Evolutionary conservation across 2,329 filamentous ascomycete genomes (phyloP).

Genomic region (Alternaria incomplexa): DNA sequence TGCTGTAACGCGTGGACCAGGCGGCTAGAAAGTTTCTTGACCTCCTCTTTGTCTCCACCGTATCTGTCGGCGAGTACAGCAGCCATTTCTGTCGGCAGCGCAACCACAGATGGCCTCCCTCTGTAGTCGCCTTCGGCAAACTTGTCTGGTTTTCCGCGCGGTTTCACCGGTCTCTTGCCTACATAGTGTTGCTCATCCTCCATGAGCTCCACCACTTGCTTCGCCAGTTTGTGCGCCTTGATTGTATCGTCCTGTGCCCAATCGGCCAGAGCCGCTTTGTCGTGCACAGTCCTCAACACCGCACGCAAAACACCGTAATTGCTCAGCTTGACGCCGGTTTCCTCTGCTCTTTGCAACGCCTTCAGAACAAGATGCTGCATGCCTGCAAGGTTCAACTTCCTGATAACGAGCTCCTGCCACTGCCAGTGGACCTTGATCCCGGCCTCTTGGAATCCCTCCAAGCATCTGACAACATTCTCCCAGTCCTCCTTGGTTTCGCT

Average conservation of each 20-base stretch:
- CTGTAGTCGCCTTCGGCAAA: conserved; percentile 26
- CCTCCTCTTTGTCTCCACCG: conserved; percentile 47
- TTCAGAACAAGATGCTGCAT: conserved; percentile 39
- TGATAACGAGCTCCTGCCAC: conserved; percentile 27
- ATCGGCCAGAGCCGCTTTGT: conserved; percentile 37
- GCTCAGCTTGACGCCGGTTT: conserved; percentile 33
- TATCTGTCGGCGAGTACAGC: conserved; percentile 49
- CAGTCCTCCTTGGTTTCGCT: conserved; percentile 39
- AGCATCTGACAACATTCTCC: conserved; percentile 42
- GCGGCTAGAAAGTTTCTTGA: conserved; percentile 49
- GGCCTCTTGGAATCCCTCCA: conserved; percentile 41
- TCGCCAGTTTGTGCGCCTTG: conserved; percentile 48
- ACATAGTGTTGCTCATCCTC: conserved; percentile 50
- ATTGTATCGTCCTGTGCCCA: conserved; percentile 48
- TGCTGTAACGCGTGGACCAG: conserved; percentile 46
- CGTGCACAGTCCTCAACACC: conserved; percentile 46
- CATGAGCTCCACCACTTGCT: conserved; percentile 50
- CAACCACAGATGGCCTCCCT: conserved; percentile 47
- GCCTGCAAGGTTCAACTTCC: conserved; percentile 23
- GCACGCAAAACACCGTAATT: conserved; percentile 32
- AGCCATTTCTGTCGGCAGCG: conserved; percentile 52
- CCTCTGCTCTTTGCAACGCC: conserved; percentile 32
- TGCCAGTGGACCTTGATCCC: conserved; percentile 17
- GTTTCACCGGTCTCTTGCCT: conserved; percentile 7
- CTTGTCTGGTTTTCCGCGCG: conserved; percentile 15